phyloP scores from a whole-genome alignment of 2,329 filamentous ascomycete genomes.

The Trichophyton benhamiae region DNA sequence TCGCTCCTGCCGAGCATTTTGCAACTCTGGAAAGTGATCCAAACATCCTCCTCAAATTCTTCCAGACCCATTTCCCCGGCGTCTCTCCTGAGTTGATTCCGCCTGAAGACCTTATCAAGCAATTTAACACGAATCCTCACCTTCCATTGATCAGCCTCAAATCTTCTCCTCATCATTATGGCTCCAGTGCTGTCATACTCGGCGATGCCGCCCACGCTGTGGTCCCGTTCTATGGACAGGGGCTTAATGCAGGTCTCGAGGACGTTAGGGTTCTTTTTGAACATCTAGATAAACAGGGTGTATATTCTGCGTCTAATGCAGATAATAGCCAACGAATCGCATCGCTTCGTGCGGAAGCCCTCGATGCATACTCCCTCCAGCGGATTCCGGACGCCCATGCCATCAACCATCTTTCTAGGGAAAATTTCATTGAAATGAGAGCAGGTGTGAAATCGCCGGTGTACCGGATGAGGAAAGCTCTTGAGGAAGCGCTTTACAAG shows the following conservation, averaged over 20 bases:
- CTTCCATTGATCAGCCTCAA: slow-evolving; percentile 89
- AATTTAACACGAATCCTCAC: slow-evolving; percentile 74
- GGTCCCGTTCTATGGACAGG: slow-evolving; percentile 96
- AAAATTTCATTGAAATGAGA: slow-evolving; percentile 93
- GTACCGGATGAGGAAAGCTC: slow-evolving; percentile 68
- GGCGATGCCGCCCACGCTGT: slow-evolving; percentile 95
- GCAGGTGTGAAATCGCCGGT: slow-evolving; percentile 63
- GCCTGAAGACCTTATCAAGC: slow-evolving; percentile 53
- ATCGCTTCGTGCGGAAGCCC: slow-evolving; percentile 34
- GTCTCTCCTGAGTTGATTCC: slow-evolving; percentile 52
- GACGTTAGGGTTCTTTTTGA: slow-evolving; percentile 83
- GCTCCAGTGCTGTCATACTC: slow-evolving; percentile 64
- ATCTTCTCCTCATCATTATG: slow-evolving; percentile 76
- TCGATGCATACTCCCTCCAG: slow-evolving; percentile 61
- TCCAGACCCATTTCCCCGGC: slow-evolving; percentile 74
- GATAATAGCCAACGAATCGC: slow-evolving; percentile 23
- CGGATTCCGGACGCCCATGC: slow-evolving; percentile 69
- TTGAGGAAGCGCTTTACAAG: slow-evolving; percentile 73
- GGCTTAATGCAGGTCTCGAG: slow-evolving; percentile 93
- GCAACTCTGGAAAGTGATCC: slow-evolving; percentile 52
- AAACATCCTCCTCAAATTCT: slow-evolving; percentile 66
- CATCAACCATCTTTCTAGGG: slow-evolving; percentile 81
- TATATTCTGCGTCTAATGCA: slow-evolving; percentile 36
- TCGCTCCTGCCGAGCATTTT: slow-evolving; percentile 64
- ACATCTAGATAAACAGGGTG: slow-evolving; percentile 57